A percentile compares a stretch with the other conserved stretches of the same genome.
Evolutionary conservation across 1,284 basidiomycete species (phyloP).

Genomic region (Peniophora sp.): DNA sequence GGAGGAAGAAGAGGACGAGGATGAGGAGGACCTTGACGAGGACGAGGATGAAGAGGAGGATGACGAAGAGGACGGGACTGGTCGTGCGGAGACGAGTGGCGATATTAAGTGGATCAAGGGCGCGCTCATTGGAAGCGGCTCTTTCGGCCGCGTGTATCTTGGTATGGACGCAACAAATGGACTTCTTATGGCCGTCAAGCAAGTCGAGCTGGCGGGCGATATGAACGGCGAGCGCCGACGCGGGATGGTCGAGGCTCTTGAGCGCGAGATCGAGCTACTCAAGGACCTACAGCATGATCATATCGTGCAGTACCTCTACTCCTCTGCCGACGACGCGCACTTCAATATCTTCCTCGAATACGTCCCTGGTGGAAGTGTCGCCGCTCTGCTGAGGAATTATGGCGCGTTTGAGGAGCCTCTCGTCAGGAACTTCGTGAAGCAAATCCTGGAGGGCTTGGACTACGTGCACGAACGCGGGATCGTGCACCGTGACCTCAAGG

Average conservation of each 20-base stretch:
- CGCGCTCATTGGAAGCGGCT: slow-evolving; percentile 94
- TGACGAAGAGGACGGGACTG: slow-evolving; percentile 39
- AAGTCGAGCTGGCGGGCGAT: slow-evolving; percentile 87
- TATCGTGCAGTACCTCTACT: slow-evolving; percentile 91
- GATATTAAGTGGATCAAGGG: slow-evolving; percentile 98
- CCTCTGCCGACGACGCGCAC: slow-evolving; percentile 59
- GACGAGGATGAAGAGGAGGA: slow-evolving; percentile 41
- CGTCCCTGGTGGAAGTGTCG: slow-evolving; percentile 95
- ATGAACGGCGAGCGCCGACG: slow-evolving; percentile 92
- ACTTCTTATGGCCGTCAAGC: slow-evolving; percentile 97
- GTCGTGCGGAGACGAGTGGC: slow-evolving; percentile 53
- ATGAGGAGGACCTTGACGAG: slow-evolving; percentile 33
- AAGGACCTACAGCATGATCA: slow-evolving; percentile 95
- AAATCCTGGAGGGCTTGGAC: slow-evolving; percentile 86
- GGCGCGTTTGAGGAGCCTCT: slow-evolving; percentile 95
- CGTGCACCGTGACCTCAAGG: slow-evolving; percentile 98
- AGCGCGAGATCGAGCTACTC: slow-evolving; percentile 93
- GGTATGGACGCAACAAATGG: slow-evolving; percentile 96
- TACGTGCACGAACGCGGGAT: slow-evolving; percentile 95
- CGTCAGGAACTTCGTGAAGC: slow-evolving; percentile 90
- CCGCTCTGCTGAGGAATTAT: slow-evolving; percentile 87
- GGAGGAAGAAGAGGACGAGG: slow-evolving; percentile 34
- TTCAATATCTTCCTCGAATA: slow-evolving; percentile 99
- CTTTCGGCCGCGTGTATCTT: slow-evolving; percentile 92
- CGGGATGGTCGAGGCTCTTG: slow-evolving; percentile 91